Evolutionary conservation across 1,284 basidiomycete genomes (phyloP).

Genomic region (Coniferiporia weirii): DNA sequence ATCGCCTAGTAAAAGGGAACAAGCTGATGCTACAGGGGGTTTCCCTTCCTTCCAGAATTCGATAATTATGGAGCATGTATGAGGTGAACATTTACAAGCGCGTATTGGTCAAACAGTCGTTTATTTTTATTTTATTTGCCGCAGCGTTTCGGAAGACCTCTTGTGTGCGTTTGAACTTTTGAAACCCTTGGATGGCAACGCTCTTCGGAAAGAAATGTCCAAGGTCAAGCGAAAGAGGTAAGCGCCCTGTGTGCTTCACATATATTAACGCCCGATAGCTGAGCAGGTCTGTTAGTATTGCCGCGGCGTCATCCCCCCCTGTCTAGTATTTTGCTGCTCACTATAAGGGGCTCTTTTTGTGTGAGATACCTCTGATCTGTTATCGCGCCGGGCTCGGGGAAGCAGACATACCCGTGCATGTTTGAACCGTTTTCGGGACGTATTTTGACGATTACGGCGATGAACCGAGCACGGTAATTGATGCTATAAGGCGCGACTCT

Average conservation of each 20-base stretch:
- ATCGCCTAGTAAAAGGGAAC: slow-evolving; percentile 16
- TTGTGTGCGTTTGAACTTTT: slow-evolving; percentile 97
- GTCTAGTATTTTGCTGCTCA: neutral
- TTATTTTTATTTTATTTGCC: slow-evolving; percentile 17
- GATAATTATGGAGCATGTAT: slow-evolving; percentile 98
- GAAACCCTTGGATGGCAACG: slow-evolving; percentile 93
- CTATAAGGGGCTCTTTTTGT: neutral
- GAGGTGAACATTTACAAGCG: slow-evolving; percentile 48
- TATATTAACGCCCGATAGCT: neutral
- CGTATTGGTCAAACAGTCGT: slow-evolving; percentile 19
- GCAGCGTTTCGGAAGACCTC: slow-evolving; percentile 92
- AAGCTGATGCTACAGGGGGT: slow-evolving; percentile 6
- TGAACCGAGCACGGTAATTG: neutral
- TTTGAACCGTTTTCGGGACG: neutral
- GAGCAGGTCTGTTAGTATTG: slow-evolving; percentile 10
- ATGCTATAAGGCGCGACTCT: neutral
- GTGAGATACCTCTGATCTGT: neutral
- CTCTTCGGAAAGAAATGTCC: slow-evolving; percentile 97
- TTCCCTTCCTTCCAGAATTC: slow-evolving; percentile 57
- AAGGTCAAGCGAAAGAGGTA: slow-evolving; percentile 97
- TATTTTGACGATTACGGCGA: neutral
- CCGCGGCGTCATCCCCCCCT: slow-evolving; percentile 16
- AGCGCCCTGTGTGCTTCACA: slow-evolving; percentile 10
- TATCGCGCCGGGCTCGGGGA: neutral
- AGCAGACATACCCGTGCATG: neutral